A percentile compares a stretch with the other conserved stretches of the same genome.
These are phyloP conservation scores for Chenopodium album DNA, from an alignment of 148 eudicot genomes.

Conservation along the genomic window DNA sequence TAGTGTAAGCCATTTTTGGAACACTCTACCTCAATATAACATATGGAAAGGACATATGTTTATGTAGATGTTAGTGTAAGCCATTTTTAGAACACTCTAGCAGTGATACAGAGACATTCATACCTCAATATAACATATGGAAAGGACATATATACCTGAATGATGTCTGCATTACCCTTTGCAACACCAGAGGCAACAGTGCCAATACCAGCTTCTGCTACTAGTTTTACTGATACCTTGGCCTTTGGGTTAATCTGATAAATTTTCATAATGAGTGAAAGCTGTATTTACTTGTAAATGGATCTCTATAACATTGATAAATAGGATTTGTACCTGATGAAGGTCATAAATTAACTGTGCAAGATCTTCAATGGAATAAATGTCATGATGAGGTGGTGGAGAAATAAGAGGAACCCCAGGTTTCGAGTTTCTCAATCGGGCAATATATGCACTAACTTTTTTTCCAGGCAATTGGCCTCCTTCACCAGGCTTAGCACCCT, in stretches of 20 bases:
- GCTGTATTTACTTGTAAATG: conserved; percentile 1
- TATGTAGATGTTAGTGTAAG: too few species aligned
- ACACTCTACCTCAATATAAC: not conserved
- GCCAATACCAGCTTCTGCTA: conserved; percentile 99
- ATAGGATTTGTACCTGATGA: conserved; percentile 67
- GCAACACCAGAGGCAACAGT: conserved; percentile 99
- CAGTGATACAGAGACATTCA: too few species aligned
- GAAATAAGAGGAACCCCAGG: conserved; percentile 99
- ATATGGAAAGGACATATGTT: not conserved
- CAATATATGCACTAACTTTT: conserved; percentile 99
- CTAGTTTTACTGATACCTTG: conserved; percentile 98
- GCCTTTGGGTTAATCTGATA: conserved; percentile 93
- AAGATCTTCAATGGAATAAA: conserved; percentile 98
- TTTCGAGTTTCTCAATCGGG: conserved; percentile 93
- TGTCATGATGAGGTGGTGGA: conserved; percentile 99
- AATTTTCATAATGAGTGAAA: conserved; percentile 25
- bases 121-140: not conserved
- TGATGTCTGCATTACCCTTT: conserved; percentile 96
- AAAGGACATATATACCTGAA: conserved; percentile 59
- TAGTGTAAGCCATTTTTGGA: too few species aligned
- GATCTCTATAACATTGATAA: not conserved
- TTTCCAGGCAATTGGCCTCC: conserved; percentile 99
- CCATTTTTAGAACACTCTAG: too few species aligned
- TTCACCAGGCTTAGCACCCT: conserved; percentile 99
- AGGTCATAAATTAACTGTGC: conserved; percentile 96